phyloP scores from a whole-genome alignment of 352 stramenopile genomes.

The Globisporangium middletonii region DNA sequence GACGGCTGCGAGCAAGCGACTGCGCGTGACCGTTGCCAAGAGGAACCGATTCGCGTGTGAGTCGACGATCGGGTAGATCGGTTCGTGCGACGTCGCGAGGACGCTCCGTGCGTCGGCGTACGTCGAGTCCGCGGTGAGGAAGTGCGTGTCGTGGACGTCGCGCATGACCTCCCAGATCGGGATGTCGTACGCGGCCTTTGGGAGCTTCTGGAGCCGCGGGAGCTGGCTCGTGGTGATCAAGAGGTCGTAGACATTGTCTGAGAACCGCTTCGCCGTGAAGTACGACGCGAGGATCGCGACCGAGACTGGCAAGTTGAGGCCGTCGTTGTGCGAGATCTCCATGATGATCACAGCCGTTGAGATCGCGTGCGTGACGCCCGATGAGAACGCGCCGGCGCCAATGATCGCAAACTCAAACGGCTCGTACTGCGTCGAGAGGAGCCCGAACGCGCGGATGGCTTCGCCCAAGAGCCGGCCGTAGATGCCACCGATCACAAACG shows the following conservation, averaged over 20 bases:
- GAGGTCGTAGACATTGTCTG: conserved; percentile 89
- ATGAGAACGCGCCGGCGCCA: conserved; percentile 87
- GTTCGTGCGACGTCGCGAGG: conserved; percentile 43
- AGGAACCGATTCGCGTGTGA: conserved; percentile 49
- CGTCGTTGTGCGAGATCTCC: conserved; percentile 87
- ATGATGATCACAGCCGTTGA: conserved; percentile 93
- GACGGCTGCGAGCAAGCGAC: conserved; percentile 42
- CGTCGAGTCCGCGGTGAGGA: conserved; percentile 63
- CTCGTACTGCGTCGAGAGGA: conserved; percentile 65
- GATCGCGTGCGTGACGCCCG: conserved; percentile 89
- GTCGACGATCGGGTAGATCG: conserved; percentile 77
- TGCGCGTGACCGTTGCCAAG: conserved; percentile 62
- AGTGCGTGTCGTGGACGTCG: conserved; percentile 57
- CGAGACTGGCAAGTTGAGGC: conserved; percentile 81
- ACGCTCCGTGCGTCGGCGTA: conserved; percentile 53
- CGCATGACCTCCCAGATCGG: conserved; percentile 83
- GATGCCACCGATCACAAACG: conserved; percentile 81
- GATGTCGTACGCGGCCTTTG: conserved; percentile 81
- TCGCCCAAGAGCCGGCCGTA: conserved; percentile 78
- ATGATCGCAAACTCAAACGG: conserved; percentile 93
- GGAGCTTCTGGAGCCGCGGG: conserved; percentile 72
- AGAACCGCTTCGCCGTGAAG: conserved; percentile 88
- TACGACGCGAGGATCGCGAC: conserved; percentile 87
- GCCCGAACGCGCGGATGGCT: conserved; percentile 53
- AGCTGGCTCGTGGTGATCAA: conserved; percentile 81